Evolutionary conservation across 805 yeast species (phyloP).

Genomic region (Candida insectalens): DNA sequence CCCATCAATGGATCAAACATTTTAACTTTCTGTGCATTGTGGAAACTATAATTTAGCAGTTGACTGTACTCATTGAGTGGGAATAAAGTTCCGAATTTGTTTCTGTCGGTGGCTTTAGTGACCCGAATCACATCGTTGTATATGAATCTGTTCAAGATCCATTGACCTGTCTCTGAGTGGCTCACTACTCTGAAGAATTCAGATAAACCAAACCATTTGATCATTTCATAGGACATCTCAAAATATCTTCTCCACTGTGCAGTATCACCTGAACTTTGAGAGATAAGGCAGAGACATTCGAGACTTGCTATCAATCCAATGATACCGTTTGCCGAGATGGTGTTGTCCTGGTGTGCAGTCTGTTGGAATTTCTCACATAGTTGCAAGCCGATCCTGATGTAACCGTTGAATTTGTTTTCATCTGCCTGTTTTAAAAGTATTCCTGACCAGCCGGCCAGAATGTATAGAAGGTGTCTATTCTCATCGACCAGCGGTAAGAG

Average conservation of each 20-base stretch:
- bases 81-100: constrained; percentile 12
- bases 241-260: constrained; percentile 12
- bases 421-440: no score
- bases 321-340: no score
- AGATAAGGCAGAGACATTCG: no score
- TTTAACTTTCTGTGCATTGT: neutral
- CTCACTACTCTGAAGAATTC: constrained; percentile 4
- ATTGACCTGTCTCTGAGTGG: constrained; percentile 4
- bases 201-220: constrained; percentile 8
- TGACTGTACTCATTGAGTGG: constrained; percentile 11
- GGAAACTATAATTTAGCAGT: constrained; percentile 4
- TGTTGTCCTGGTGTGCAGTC: no score
- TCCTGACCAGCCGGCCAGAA: no score
- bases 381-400: no score
- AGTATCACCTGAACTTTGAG: no score
- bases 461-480: no score
- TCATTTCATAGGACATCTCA: constrained; percentile 6
- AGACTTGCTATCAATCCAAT: no score
- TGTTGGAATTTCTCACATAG: no score
- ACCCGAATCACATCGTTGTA: constrained; percentile 15
- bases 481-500: no score
- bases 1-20: constrained; percentile 8
- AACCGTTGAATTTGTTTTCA: no score
- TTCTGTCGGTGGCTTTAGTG: constrained; percentile 9
- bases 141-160: constrained; percentile 13